A percentile compares a stretch with the other conserved stretches of the same genome.
phyloP scores from a whole-genome alignment of 495 filamentous ascomycete genomes.

The Bombardia bombarda region DNA sequence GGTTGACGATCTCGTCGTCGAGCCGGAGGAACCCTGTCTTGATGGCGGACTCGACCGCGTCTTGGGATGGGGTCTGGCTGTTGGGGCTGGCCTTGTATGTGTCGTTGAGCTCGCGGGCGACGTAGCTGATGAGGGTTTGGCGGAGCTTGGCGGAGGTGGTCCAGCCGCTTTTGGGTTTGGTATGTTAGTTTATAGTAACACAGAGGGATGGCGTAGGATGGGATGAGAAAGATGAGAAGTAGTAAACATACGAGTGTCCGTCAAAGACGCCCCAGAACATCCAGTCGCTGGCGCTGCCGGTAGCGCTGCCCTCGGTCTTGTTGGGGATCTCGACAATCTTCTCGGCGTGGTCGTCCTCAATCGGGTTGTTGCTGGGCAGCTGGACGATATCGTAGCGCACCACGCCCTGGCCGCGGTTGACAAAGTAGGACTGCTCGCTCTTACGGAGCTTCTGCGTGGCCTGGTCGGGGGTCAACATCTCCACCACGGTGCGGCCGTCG shows the following conservation, averaged over 20 bases:
- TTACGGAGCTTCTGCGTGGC: conserved; percentile 80
- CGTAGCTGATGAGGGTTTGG: conserved; percentile 81
- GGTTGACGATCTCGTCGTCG: conserved; percentile 88
- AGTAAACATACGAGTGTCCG: conserved; percentile 77
- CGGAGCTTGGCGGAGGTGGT: conserved; percentile 95
- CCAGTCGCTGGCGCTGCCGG: conserved; percentile 81
- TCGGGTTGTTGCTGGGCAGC: conserved; percentile 91
- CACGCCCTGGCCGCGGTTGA: conserved; percentile 84
- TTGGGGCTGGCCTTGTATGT: conserved; percentile 81
- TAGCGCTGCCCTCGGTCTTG: conserved; percentile 28
- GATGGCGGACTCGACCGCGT: conserved; percentile 81
- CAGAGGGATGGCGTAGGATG: too few species aligned
- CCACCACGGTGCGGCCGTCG: conserved; percentile 73
- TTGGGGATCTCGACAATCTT: conserved; percentile 85
- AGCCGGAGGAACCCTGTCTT: conserved; percentile 83
- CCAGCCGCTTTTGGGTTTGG: too few species aligned
- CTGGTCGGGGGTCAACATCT: conserved; percentile 95
- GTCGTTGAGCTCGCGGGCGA: conserved; percentile 86
- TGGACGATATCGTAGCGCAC: conserved; percentile 95
- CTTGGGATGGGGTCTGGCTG: conserved; percentile 53
- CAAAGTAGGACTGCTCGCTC: conserved; percentile 84
- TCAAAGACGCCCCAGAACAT: conserved; percentile 99
- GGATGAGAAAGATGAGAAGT: too few species aligned
- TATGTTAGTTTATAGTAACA: too few species aligned
- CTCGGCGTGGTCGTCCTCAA: conserved; percentile 96